Evolutionary conservation across 169 alveolate species (phyloP).

Genomic region (Plasmodium cynomolgi): DNA sequence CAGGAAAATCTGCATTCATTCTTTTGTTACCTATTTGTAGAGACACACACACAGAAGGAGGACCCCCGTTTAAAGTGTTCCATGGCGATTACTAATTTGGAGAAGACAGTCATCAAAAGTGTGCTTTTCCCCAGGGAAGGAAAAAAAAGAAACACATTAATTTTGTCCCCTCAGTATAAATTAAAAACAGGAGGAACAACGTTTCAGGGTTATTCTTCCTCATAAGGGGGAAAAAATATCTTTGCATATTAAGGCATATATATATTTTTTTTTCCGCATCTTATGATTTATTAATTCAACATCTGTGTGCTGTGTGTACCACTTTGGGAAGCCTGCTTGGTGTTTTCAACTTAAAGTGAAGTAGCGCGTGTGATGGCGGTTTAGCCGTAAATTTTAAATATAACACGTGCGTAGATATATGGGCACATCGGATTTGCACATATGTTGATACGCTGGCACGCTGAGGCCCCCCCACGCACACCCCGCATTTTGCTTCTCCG

Average conservation of each 20-base stretch:
- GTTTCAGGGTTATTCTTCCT: not conserved
- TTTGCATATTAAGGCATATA: not conserved
- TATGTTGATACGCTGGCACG: not conserved
- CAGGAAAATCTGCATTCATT: not conserved
- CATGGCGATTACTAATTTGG: not conserved
- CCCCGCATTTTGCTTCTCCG: not conserved
- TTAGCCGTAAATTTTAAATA: not conserved
- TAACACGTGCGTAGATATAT: not conserved
- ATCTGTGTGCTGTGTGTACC: not conserved
- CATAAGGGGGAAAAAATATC: constrained; percentile 8
- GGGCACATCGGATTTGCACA: not conserved
- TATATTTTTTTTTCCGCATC: not conserved
- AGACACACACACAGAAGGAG: not conserved
- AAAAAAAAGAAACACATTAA: not conserved
- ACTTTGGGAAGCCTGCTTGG: not conserved
- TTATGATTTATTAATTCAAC: not conserved
- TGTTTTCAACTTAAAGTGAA: not conserved
- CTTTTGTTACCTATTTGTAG: not conserved
- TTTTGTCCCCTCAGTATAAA: not conserved
- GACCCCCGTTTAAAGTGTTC: not conserved
- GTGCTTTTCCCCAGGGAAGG: not conserved
- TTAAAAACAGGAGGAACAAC: not conserved
- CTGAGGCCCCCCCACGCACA: not conserved
- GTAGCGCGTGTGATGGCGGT: not conserved
- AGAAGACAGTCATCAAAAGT: not conserved